phyloP scores from a whole-genome alignment of 371 early-diverging fungal species.

The Ordospora colligata region DNA sequence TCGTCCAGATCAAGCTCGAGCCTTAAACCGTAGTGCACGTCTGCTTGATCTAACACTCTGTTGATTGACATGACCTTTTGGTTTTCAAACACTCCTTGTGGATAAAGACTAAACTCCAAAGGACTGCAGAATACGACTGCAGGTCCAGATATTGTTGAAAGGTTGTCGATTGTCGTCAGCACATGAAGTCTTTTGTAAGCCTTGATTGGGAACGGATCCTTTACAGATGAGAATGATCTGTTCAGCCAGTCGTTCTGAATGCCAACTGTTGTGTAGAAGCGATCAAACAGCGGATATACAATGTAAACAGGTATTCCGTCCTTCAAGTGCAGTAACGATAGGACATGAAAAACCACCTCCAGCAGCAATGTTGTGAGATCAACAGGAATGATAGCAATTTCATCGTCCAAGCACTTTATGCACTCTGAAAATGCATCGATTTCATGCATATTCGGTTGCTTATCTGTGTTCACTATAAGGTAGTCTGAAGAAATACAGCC shows the following conservation, averaged over 20 bases:
- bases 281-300: background rate
- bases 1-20: background rate
- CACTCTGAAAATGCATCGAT: background rate
- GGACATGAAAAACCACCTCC: background rate
- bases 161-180: background rate
- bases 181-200: background rate
- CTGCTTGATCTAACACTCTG: background rate
- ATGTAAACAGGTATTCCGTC: background rate
- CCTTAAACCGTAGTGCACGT: background rate
- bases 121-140: background rate
- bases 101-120: background rate
- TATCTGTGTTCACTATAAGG: background rate
- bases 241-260: slow-evolving; percentile 10
- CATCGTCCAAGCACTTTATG: background rate
- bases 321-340: background rate
- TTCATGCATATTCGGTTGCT: background rate
- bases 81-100: background rate
- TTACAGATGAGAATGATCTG: background rate
- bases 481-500: slow-evolving; percentile 7
- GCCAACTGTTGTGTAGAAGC: background rate
- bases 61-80: slow-evolving; percentile 1
- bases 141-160: background rate
- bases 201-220: slow-evolving; percentile 1
- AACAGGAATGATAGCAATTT: background rate
- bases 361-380: slow-evolving; percentile 11